A percentile compares a stretch with the other conserved stretches of the same genome.
These are phyloP conservation scores for Cystoisospora suis DNA, from an alignment of 169 alveolate species.

Conservation along the genomic window DNA sequence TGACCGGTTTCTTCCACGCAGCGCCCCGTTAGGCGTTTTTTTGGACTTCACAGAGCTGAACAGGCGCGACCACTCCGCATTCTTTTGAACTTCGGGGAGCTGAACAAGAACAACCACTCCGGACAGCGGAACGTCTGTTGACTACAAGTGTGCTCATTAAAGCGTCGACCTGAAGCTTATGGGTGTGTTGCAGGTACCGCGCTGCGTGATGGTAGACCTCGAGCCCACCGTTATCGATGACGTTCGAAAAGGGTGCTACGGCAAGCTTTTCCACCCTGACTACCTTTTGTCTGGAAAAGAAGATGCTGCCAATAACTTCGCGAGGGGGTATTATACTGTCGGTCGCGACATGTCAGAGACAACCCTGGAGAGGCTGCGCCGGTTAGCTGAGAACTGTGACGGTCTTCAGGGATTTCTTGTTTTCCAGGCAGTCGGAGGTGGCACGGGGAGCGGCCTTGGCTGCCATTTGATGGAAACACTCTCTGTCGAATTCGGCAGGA, in stretches of 20 bases:
- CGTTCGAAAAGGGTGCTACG: constrained; percentile 11
- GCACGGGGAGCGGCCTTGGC: constrained; percentile 99
- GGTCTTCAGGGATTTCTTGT: constrained; percentile 98
- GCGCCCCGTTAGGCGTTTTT: too few relatives aligned
- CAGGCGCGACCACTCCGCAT: too few relatives aligned
- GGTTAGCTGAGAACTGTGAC: constrained; percentile 98
- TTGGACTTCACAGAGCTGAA: too few relatives aligned
- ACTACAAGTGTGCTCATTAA: too few relatives aligned
- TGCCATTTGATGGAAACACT: constrained; percentile 96
- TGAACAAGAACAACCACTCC: too few relatives aligned
- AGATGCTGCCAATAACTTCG: constrained; percentile 98
- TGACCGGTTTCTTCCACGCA: too few relatives aligned
- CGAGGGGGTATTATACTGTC: constrained; percentile 97
- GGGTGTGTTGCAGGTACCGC: constrained; percentile 12
- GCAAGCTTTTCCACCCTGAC: constrained; percentile 17
- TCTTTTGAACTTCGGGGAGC: too few relatives aligned
- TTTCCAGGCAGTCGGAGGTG: constrained; percentile 99
- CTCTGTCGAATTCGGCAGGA: constrained; percentile 96
- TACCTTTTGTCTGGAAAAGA: constrained; percentile 94
- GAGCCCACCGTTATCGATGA: constrained; percentile 19
- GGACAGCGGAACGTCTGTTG: too few relatives aligned
- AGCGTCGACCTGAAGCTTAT: too few relatives aligned
- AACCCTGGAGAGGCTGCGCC: constrained; percentile 95
- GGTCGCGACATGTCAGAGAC: constrained; percentile 96
- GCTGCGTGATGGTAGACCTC: constrained; percentile 7